Percentiles rank a stretch among this genome's conserved stretches.
Conservation (phyloP, 768 basidiomycete genomes). For the Artomyces pyxidatus region DNA sequence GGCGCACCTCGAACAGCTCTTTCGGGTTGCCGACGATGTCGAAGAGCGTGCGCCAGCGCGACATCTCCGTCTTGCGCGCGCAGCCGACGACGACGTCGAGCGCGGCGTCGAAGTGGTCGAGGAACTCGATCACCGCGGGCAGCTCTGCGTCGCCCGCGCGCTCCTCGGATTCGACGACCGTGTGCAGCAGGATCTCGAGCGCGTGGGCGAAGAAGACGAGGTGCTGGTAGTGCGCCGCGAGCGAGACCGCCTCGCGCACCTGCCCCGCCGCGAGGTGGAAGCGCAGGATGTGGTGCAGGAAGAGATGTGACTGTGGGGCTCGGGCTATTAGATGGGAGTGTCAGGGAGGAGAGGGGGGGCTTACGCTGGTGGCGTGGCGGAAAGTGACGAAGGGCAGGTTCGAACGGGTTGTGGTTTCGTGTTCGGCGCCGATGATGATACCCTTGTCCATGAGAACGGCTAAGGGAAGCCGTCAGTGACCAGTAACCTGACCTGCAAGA, state of each 20-base stretch:
- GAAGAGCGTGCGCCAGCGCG: constrained; percentile 84
- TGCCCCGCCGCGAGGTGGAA: constrained; percentile 64
- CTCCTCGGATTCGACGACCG: constrained; percentile 82
- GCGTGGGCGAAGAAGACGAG: constrained; percentile 92
- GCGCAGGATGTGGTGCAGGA: constrained; percentile 84
- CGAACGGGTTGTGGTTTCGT: constrained; percentile 68
- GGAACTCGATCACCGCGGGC: constrained; percentile 71
- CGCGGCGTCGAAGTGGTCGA: constrained; percentile 89
- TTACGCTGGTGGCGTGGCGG: constrained; percentile 81
- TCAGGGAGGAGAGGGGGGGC: constrained; percentile 20
- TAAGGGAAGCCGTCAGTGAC: constrained; percentile 24
- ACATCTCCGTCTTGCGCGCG: constrained; percentile 92
- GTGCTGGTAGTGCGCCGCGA: constrained; percentile 80
- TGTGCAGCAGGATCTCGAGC: constrained; percentile 90
- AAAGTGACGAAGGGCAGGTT: constrained; percentile 88
- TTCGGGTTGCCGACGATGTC: constrained; percentile 87
- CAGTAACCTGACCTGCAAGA: neutral
- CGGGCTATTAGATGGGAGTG: constrained; percentile 1
- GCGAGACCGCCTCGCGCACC: constrained; percentile 70
- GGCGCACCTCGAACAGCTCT: constrained; percentile 74
- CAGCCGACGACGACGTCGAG: constrained; percentile 94
- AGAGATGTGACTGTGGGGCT: constrained; percentile 70
- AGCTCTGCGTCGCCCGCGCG: constrained; percentile 30
- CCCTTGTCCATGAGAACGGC: constrained; percentile 99
- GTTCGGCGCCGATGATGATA: constrained; percentile 93